Evolutionary conservation across 2,329 filamentous ascomycete genomes (phyloP), one percentile per base, ranked within the genome.

Genomic region (Fusarium penzigii): DNA sequence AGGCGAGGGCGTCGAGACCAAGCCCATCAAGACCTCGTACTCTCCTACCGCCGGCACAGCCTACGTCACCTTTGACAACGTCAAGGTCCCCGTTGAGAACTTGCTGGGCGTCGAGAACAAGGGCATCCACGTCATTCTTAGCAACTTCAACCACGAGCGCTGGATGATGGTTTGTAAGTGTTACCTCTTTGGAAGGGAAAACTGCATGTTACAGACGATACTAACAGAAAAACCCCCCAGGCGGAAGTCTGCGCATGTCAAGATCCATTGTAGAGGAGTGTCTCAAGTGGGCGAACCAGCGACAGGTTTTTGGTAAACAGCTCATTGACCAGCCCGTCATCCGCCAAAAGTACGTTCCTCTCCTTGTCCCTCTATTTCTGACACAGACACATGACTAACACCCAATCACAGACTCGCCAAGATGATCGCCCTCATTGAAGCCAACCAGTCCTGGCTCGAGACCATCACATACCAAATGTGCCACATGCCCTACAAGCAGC

Each of bases 101-200:
- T 76, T 95, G 14, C 76, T 96, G 6, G 91, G 91, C 55, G 77
- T 89, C 67, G 90, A 95, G 73, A 84, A 94, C 77, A 89, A 93
- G 75, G 91, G 91, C 7, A 92, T 95, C 66, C 82, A 87, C 56
- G 89, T 94, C 29, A 90, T 95, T 66, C 76, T 94, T 67, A 85
- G 82, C 73, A 95, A 95, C 75, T 95, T 95, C 76, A 94, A 94
- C 78, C 89, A 94, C 73, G 89, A 92, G 75, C 82, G 89, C 32
- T 91, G 88, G 80, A 87, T 82, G 73, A 90, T 92, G 87, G 77
- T 78, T 51, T 86, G 83, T 77, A 73, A 70, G 76, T 74, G 17
- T 14, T 43, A 39, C 6, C 25, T 17, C 3, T 46, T n/a, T 8
- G 5, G 40, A 25, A 25, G 20, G 20, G 20, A 25, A 25, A 25